phyloP scores from a whole-genome alignment of 2,329 filamentous ascomycete genomes.

The Pestalotiopsis sp. region DNA sequence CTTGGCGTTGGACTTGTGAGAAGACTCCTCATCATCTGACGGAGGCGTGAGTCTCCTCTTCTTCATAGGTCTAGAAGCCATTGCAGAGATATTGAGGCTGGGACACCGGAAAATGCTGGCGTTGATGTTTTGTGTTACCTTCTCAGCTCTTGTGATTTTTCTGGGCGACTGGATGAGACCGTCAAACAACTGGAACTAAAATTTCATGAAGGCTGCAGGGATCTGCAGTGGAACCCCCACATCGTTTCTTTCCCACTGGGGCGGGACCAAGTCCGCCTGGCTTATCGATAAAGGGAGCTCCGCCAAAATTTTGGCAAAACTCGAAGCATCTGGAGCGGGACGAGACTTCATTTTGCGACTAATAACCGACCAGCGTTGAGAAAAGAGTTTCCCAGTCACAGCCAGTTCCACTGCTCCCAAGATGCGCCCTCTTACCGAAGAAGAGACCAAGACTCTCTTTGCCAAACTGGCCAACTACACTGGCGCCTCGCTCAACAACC shows the following conservation, averaged over 20 bases:
- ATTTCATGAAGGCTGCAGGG: slow-evolving; percentile 10
- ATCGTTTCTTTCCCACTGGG: neutral
- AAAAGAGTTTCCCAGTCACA: neutral
- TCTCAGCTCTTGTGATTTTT: neutral
- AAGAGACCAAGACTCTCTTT: slow-evolving; percentile 72
- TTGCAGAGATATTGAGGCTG: slow-evolving; percentile 22
- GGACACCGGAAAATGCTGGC: neutral
- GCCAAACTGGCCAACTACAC: slow-evolving; percentile 94
- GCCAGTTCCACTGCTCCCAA: neutral
- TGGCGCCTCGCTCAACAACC: slow-evolving; percentile 79
- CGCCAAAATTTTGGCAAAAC: slow-evolving; percentile 13
- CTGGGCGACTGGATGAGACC: neutral
- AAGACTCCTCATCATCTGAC: slow-evolving; percentile 44
- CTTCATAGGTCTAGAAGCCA: slow-evolving; percentile 53
- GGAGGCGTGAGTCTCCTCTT: slow-evolving; percentile 59
- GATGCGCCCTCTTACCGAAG: slow-evolving; percentile 19
- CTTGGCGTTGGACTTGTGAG: slow-evolving; percentile 32
- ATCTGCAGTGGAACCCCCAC: slow-evolving; percentile 6
- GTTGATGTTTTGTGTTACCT: neutral
- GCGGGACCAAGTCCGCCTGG: neutral
- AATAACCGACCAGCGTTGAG: neutral
- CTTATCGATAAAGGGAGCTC: slow-evolving; percentile 7
- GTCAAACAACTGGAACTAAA: slow-evolving; percentile 4
- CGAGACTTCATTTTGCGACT: slow-evolving; percentile 1
- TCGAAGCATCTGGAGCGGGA: slow-evolving; percentile 9